Percentiles rank a stretch among this genome's conserved stretches.
Conservation (phyloP, 1,284 basidiomycete species). For the Malassezia globosa region DNA sequence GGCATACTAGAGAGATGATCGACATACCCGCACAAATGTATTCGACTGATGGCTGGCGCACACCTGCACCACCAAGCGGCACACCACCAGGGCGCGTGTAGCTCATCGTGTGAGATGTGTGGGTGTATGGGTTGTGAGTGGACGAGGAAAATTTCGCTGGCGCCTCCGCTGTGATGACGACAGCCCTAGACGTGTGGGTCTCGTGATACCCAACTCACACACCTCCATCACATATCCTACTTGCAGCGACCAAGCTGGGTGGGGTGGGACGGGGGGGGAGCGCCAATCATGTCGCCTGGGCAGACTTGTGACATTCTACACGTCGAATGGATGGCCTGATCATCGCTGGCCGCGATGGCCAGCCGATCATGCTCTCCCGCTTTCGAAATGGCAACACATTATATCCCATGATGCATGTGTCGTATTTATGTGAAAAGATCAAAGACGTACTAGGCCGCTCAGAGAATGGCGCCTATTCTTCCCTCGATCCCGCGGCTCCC, state of each 20-base stretch:
- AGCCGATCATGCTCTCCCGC: constrained; percentile 78
- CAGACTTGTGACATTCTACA: too few relatives aligned
- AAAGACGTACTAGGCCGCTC: background rate
- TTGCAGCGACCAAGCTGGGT: background rate
- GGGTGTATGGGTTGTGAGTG: too few relatives aligned
- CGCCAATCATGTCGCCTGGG: background rate
- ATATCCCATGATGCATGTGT: constrained; percentile 74
- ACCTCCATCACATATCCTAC: constrained; percentile 1
- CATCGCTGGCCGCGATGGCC: constrained; percentile 70
- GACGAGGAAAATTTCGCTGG: constrained; percentile 1
- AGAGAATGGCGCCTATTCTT: background rate
- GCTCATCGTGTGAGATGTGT: constrained; percentile 17
- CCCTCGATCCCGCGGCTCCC: too few relatives aligned
- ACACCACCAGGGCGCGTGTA: constrained; percentile 18
- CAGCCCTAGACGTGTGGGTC: background rate
- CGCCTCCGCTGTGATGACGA: too few relatives aligned
- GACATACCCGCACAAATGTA: constrained; percentile 79
- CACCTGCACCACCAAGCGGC: constrained; percentile 18
- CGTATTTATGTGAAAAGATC: constrained; percentile 57
- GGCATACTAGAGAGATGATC: background rate
- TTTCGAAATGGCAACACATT: constrained; percentile 67
- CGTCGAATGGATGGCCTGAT: constrained; percentile 85
- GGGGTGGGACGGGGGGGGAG: background rate
- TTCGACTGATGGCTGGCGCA: constrained; percentile 48
- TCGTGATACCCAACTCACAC: constrained; percentile 10